Evolutionary conservation across 352 stramenopile species (phyloP).

Genomic region (Phytophthora fragariae): DNA sequence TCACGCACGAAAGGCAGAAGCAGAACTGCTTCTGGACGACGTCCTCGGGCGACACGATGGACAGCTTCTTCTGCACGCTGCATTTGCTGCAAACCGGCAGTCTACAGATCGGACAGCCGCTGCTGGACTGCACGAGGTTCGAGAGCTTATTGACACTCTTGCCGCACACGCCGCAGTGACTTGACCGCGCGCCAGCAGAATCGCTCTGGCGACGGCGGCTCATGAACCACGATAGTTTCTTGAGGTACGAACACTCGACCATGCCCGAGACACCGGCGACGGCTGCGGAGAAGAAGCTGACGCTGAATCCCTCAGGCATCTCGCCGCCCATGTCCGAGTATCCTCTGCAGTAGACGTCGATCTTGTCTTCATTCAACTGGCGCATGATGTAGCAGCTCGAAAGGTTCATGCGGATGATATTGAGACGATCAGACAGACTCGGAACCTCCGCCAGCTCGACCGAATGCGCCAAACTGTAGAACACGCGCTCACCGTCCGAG

Average conservation of each 20-base stretch:
- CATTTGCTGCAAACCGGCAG: conserved; percentile 55
- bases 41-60: conserved; percentile 41
- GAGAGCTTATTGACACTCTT: conserved; percentile 39
- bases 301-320: conserved; percentile 46
- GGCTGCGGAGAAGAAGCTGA: conserved; percentile 49
- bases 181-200: neutral
- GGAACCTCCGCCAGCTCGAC: conserved; percentile 41
- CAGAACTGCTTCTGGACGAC: conserved; percentile 54
- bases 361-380: conserved; percentile 39
- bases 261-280: conserved; percentile 44
- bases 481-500: conserved; percentile 43
- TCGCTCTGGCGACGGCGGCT: conserved; percentile 30
- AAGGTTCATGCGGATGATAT: conserved; percentile 49
- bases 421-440: conserved; percentile 25
- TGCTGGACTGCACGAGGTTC: conserved; percentile 32
- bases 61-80: conserved; percentile 52
- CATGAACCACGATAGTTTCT: conserved; percentile 71
- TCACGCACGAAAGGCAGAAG: conserved; percentile 64
- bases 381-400: conserved; percentile 65
- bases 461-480: conserved; percentile 46
- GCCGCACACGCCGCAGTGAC: conserved; percentile 41
- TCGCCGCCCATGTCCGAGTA: conserved; percentile 57
- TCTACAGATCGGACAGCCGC: conserved; percentile 40
- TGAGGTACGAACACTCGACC: conserved; percentile 62
- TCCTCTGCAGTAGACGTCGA: conserved; percentile 60